Conservation (phyloP, 768 basidiomycete genomes). For the Cyclocybe cylindracea region DNA sequence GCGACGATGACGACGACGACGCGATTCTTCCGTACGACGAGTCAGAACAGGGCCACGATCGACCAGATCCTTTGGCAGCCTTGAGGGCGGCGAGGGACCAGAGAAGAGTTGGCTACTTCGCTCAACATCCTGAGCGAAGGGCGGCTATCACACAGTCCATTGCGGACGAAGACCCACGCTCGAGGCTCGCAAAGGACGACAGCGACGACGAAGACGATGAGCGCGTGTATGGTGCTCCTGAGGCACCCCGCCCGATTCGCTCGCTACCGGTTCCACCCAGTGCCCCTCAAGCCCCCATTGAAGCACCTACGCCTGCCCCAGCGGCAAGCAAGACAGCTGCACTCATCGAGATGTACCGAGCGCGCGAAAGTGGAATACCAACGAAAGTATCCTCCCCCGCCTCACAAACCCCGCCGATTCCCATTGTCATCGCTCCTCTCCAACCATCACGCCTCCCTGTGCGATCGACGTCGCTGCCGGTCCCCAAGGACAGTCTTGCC, state of each 20-base stretch:
- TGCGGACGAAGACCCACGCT: slow-evolving; percentile 37
- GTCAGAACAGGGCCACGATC: slow-evolving; percentile 23
- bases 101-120: slow-evolving; percentile 70
- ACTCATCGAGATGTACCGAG: slow-evolving; percentile 85
- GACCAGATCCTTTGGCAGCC: slow-evolving; percentile 18
- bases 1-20: slow-evolving; percentile 26
- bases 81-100: slow-evolving; percentile 32
- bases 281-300: slow-evolving; percentile 11
- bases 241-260: slow-evolving; percentile 9
- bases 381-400: slow-evolving; percentile 23
- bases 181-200: slow-evolving; percentile 37
- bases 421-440: slow-evolving; percentile 31
- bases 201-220: slow-evolving; percentile 30
- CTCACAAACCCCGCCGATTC: slow-evolving; percentile 8
- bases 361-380: slow-evolving; percentile 55
- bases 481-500: slow-evolving; percentile 14
- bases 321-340: slow-evolving; percentile 66
- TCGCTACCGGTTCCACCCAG: slow-evolving; percentile 28
- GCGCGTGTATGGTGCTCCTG: slow-evolving; percentile 16
- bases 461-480: slow-evolving; percentile 26
- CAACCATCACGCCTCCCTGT: slow-evolving; percentile 44
- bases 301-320: slow-evolving; percentile 16
- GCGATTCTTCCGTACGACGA: slow-evolving; percentile 27
- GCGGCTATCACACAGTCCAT: slow-evolving; percentile 28
- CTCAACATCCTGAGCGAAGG: slow-evolving; percentile 74